Base-by-base conservation (phyloP, 306 rosid genomes). In the Prunus mume region DNA sequence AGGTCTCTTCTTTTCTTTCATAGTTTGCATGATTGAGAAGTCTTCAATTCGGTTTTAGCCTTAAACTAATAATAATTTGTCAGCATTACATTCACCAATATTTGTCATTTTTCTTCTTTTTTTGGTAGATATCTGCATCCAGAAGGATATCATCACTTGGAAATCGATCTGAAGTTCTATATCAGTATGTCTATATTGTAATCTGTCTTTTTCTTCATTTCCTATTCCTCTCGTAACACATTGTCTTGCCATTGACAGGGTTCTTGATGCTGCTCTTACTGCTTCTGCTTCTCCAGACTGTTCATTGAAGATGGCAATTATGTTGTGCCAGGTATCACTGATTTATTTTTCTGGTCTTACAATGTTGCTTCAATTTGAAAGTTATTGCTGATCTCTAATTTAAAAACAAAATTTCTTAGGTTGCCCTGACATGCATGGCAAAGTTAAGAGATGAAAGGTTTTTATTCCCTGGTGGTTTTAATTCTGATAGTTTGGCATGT, bases 271-370 rank as follows among this genome's bases (percentile, higher is more conserved):
- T 14, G 79, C 97, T 79, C 87, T 95, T 56, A 83, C 91, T 67
- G 91, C 98, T 27, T 90, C 97, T 86, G 96, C 96, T 83, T 95
- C 98, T 78, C 93, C 91, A 12, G 98, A 95, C 77, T 95, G 98
- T 88, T 92, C 98, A 32, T 82, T 95, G 85, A 95, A 72, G 86
- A 90, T 95, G 97, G 96, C 98, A 82, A 90, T 89, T 78, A 84
- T 92, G 74, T 85, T 92, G 74, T 92, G 97, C 74, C 98, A 89
- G 96, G 98, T 95, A 74, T 57, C 41, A 8, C 47, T 51, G 62
- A 24, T 74, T 22, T 32, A 20, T 81, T 49, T 62, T 20, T n/a
- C 38, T 66, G 72, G 55, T 52, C 43, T 32, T 32, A 51, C 22
- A 19, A 19, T 80, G 51, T 68, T 64, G 77, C 27, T 72, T 52